Conservation (phyloP, 441 rosid genomes). For the Hura crepitans region DNA sequence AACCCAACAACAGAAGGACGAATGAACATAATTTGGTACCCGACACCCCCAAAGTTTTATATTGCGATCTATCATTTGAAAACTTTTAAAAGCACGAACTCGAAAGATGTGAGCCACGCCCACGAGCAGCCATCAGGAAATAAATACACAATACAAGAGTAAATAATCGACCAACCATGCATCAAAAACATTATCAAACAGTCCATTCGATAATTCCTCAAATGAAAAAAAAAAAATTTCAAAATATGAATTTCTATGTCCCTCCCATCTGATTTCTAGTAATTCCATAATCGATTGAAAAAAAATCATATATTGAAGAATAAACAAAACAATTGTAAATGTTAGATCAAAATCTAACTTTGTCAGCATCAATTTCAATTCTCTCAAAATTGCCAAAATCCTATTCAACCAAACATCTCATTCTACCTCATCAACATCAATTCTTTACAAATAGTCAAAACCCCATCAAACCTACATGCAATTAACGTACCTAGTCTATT, state of each 20-base stretch:
- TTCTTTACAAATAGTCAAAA: not conserved
- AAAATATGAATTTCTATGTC: not conserved
- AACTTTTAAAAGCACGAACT: too few species aligned
- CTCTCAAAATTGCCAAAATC: not conserved
- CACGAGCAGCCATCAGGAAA: too few species aligned
- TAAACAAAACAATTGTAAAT: not conserved
- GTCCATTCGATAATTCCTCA: not conserved
- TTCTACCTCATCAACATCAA: slow-evolving; percentile 6
- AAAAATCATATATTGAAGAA: not conserved
- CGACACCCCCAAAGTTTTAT: too few species aligned
- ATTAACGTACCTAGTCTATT: not conserved
- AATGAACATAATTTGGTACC: too few species aligned
- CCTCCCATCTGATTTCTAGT: not conserved
- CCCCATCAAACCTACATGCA: not conserved
- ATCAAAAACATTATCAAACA: not conserved
- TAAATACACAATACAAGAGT: too few species aligned
- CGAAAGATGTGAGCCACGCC: too few species aligned
- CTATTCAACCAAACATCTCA: not conserved
- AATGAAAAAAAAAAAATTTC: not conserved
- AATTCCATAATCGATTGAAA: not conserved
- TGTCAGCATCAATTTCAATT: slow-evolving; percentile 4
- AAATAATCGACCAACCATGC: too few species aligned
- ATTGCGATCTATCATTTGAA: too few species aligned
- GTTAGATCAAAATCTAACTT: not conserved
- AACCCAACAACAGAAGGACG: too few species aligned